Evolutionary conservation across 2,329 filamentous ascomycete species (phyloP), one percentile per base, ranked within the genome.

Genomic region (Penicillium expansum): DNA sequence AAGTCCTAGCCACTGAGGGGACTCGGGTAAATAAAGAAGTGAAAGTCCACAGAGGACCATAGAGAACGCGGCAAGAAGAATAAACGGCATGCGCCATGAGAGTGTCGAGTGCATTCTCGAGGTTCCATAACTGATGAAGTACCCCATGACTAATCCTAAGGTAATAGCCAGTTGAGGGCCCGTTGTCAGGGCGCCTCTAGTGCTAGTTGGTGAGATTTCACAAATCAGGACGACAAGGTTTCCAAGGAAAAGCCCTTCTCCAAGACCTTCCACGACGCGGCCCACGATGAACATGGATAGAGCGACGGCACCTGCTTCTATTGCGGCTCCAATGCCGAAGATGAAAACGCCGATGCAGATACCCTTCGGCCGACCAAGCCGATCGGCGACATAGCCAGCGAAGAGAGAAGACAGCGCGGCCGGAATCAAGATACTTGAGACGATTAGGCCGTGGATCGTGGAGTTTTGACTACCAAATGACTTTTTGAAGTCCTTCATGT

Each of bases 61-160:
- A 0, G 78, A 74, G 2, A 82, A 58, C 5, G 67, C 48, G 0
- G 77, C 73, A 58, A 82, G 76, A 0, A 86, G 64, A 0, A 82
- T 71, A 53, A 82, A 86, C 0, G 85, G 84, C 0, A 82, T 67
- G 2, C 83, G 75, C 84, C 84, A 86, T 1, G 83, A 78, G 18
- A 82, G 67, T 2, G 78, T 79, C 2, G 76, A 79, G 1, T 69
- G 37, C 8, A 85, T 74, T 1, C 70, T 64, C 0, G 80, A 74
- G 22, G 78, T 81, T 8, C 81, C 83, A 60, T 86, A 87, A 67
- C 83, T 86, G 10, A 77, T 79, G 62, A 88, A 87, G 61, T 84
- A 87, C 0, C 85, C 85, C 0, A 76, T 45, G 10, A 80, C 79
- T 2, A 86, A 68, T 0, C 82, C 84, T 1, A 79, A 48, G 0